Base-by-base conservation (phyloP, 208 protist genomes). In the Jaenimonas drosophilae region DNA sequence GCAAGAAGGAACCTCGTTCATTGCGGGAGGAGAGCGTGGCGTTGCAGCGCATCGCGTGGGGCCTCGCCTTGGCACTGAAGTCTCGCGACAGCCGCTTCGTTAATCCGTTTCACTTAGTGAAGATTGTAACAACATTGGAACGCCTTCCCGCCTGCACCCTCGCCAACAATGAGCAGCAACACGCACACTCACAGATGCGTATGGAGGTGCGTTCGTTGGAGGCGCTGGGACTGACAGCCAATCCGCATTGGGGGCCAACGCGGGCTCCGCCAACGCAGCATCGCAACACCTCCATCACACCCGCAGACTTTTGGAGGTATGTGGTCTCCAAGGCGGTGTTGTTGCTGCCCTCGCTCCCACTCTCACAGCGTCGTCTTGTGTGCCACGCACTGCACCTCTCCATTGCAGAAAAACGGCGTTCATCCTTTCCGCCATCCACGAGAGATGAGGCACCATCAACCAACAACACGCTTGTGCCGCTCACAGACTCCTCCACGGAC, bases 91-190 rank as follows among this genome's bases (percentile, higher is more conserved):
- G 26, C 12, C 45, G 41, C 31, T 80, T 91, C 40, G 51, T 71
- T 21, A 91, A 81, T 55, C 43, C 70, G 28, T 83, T 75, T 50
- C 82, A 91, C 48, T 85, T 83, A 63, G 60, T 82, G 2, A 82
- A 88, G 49, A 77, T 91, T 29, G 49, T 80, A 19, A 46, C 54
- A 3, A 72, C 65, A 6, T 38, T 91, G 16, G 71, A 68, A 17
- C 64, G 64, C 23, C 49, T 90, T 19, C 81, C 81, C 7, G 53
- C 50, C 4, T 69, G 68, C 31, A 41, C 71, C 17, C 58, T 88
- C 5, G 50, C 68, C 7, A n/a, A n/a, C n/a, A n/a, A n/a, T n/a
- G n/a, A n/a, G n/a, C n/a, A n/a, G n/a, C n/a, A n/a, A n/a, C 54
- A 25, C 16, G 62, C 64, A 20, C 53, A 36, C 23, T 44, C 67